Conservation (phyloP, 148 eudicot species). For the Arbutus unedo region DNA sequence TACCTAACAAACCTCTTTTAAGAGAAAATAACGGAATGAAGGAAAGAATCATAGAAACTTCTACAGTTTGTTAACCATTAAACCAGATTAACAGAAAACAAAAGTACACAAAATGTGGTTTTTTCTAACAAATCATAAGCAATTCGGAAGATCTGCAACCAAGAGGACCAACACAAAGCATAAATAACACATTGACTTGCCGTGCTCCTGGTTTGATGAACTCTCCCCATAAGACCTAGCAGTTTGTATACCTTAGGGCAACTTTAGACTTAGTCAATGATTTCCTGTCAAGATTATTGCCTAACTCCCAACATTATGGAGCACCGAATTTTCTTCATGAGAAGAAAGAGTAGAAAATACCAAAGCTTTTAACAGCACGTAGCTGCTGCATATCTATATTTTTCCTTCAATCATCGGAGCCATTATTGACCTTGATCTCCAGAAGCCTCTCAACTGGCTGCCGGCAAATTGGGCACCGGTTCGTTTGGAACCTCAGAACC, state of each 20-base stretch:
- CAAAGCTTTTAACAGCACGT: neutral
- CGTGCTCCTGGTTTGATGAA: neutral
- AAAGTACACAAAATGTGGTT: neutral
- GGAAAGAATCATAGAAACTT: neutral
- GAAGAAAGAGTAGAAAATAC: neutral
- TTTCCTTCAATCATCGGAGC: constrained; percentile 26
- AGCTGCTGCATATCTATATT: neutral
- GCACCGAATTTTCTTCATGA: neutral
- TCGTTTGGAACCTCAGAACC: constrained; percentile 87
- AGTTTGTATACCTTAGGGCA: neutral
- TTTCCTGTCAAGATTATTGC: neutral
- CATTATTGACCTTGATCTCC: constrained; percentile 85
- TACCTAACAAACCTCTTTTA: neutral
- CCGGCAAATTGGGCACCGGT: constrained; percentile 96
- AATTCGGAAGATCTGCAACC: neutral
- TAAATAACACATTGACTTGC: neutral
- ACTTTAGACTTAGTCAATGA: neutral
- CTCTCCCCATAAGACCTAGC: neutral
- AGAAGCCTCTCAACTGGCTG: constrained; percentile 94
- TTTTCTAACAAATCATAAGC: neutral
- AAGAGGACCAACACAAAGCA: neutral
- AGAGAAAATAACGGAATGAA: neutral
- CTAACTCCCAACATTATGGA: neutral
- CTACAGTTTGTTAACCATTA: neutral
- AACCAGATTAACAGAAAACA: constrained; percentile 5